Conservation (phyloP, 2,329 filamentous ascomycete species). For the Talaromyces funiculosus region DNA sequence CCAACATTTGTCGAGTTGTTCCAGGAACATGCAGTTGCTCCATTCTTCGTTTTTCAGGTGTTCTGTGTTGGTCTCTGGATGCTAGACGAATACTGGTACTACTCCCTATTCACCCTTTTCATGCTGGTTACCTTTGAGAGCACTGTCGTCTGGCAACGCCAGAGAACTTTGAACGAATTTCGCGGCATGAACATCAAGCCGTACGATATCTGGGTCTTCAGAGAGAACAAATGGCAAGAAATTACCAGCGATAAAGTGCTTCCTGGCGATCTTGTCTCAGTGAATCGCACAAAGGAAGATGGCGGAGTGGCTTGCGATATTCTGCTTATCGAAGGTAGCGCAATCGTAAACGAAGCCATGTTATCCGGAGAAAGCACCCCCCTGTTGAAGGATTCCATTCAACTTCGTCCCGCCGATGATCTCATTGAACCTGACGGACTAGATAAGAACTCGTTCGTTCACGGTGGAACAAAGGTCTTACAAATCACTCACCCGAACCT, state of each 20-base stretch:
- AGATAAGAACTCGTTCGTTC: conserved; percentile 95
- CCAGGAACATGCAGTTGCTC: conserved; percentile 95
- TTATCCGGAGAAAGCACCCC: conserved; percentile 96
- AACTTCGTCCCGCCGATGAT: conserved; percentile 77
- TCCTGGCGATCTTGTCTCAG: conserved; percentile 88
- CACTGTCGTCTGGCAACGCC: conserved; percentile 97
- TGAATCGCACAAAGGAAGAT: conserved; percentile 91
- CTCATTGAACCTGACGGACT: conserved; percentile 79
- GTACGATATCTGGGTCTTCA: conserved; percentile 87
- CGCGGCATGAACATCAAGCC: conserved; percentile 99
- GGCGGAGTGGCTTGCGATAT: conserved; percentile 96
- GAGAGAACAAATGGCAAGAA: conserved; percentile 81
- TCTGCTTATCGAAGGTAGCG: conserved; percentile 87
- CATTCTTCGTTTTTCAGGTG: conserved; percentile 98
- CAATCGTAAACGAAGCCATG: conserved; percentile 99
- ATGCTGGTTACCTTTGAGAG: conserved; percentile 98
- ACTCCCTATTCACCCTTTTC: conserved; percentile 96
- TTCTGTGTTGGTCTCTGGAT: conserved; percentile 99
- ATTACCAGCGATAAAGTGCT: conserved; percentile 85
- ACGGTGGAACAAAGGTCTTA: conserved; percentile 94
- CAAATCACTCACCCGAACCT: conserved; percentile 85
- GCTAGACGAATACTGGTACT: conserved; percentile 99
- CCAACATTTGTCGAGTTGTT: conserved; percentile 94
- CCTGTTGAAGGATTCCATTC: conserved; percentile 90
- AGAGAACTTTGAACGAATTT: conserved; percentile 92